Evolutionary conservation across 2,329 filamentous ascomycete genomes (phyloP), one percentile per base, ranked within the genome.

Genomic region (Dactylonectria estremocensis): DNA sequence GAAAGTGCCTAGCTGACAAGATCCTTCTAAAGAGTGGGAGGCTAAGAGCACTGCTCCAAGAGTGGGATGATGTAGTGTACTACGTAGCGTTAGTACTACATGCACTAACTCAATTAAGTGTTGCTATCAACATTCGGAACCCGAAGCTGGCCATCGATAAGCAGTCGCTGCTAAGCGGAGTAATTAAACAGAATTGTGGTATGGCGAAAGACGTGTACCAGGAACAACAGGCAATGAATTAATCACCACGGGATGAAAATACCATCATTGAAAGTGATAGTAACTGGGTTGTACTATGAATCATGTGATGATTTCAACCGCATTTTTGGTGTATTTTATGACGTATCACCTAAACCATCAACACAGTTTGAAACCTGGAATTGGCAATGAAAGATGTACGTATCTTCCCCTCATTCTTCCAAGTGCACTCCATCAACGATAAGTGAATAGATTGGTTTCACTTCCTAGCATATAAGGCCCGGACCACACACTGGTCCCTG

Each of bases 391-490:
- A 43, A 4, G 14, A 43, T 5, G 40, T n/a, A 18, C 40, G 4
- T n/a, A 16, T n/a, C 40, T 43, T n/a, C 16, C 37, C 16, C 40
- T 43, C 16, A 43, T 43, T n/a, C 40, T n/a, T 3, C 3, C 3
- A 43, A 43, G 40, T 43, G n/a, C 16, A 35, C n/a, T n/a, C 20
- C 35, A 37, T 53, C 50, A 20, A 10, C 31, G 50, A 53, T 13
- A 18, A 20, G 31, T 35, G n/a, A 35, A 33, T 11, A 13, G 14
- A 35, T 28, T 20, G 3, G 18, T 16, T 53, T 53, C n/a, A 31
- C n/a, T 11, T 53, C 49, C 50, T 37, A 8, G 35, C 50, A 53
- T 53, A 53, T 53, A 53, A 35, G 31, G 31, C 31, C 40, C 31
- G 8, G n/a, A 52, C 28, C 24, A 52, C 49, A 50, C 22, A 53